Percentiles rank a stretch among this genome's conserved stretches.
These are phyloP conservation scores for Hamamelis virginiana DNA, from an alignment of 164 flowering plant genomes.

Conservation along the genomic window DNA sequence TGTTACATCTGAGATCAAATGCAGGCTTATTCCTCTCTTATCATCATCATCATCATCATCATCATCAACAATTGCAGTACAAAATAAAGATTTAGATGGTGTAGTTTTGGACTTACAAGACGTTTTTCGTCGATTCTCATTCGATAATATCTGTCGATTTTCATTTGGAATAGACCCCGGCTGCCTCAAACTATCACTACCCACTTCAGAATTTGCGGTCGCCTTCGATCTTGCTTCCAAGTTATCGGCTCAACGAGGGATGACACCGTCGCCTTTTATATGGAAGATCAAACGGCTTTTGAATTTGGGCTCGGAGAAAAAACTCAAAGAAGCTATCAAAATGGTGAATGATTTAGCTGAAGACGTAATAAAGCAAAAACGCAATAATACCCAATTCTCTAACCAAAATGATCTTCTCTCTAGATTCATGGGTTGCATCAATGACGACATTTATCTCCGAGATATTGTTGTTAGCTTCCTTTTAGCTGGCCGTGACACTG, in stretches of 20 bases:
- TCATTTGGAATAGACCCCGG: conserved; percentile 69
- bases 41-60: too few relatives aligned
- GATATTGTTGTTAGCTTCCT: conserved; percentile 64
- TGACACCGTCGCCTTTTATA: conserved; percentile 31
- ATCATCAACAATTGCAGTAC: too few relatives aligned
- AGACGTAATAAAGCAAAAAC: conserved; percentile 38
- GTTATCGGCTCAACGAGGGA: conserved; percentile 50
- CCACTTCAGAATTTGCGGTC: conserved; percentile 39
- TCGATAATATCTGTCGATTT: conserved; percentile 58
- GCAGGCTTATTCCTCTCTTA: conserved; percentile 44
- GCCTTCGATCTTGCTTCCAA: conserved; percentile 63
- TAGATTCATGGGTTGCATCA: conserved; percentile 44
- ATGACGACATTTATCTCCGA: conserved; percentile 46
- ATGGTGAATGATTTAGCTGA: conserved; percentile 36
- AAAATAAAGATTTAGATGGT: background rate
- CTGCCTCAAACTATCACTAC: conserved; percentile 39
- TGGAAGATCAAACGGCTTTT: conserved; percentile 58
- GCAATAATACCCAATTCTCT: conserved; percentile 24
- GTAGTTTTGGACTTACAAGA: conserved; percentile 54
- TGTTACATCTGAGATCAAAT: conserved; percentile 28
- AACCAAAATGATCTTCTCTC: conserved; percentile 43
- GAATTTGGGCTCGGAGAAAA: conserved; percentile 48
- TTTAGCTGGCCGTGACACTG: conserved; percentile 65
- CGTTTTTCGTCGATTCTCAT: conserved; percentile 55
- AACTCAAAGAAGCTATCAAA: conserved; percentile 43